Conservation (phyloP, 1,284 basidiomycete genomes). For the Puccinia horiana region DNA sequence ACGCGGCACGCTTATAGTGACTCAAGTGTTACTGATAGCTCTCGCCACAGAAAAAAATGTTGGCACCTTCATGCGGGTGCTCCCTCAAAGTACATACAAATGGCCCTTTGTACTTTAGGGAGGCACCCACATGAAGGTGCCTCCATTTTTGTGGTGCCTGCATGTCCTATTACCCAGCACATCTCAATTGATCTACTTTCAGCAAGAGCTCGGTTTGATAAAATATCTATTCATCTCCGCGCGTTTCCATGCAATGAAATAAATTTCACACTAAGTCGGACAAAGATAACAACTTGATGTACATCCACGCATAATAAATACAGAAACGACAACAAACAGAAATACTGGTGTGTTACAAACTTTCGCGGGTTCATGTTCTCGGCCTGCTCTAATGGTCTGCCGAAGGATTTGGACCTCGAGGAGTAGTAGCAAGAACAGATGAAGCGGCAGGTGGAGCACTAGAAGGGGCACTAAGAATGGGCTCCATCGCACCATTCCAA, state of each 20-base stretch:
- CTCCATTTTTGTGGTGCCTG: no score
- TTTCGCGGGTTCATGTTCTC: background rate
- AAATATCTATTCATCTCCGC: background rate
- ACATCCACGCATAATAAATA: background rate
- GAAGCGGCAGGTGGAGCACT: background rate
- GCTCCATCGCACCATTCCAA: slow-evolving; percentile 48
- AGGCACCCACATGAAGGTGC: no score
- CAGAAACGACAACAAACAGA: background rate
- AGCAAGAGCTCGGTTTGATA: background rate
- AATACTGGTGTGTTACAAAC: background rate
- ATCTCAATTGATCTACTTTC: background rate
- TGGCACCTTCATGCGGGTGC: no score
- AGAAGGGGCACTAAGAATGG: slow-evolving; percentile 26
- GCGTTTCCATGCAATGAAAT: background rate
- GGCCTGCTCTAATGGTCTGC: background rate
- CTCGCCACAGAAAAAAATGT: no score
- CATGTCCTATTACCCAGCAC: no score
- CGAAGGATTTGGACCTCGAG: background rate
- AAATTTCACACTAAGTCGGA: background rate
- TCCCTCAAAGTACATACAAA: no score
- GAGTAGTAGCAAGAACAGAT: background rate
- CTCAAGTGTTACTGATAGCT: no score
- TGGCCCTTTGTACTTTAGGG: no score
- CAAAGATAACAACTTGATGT: background rate
- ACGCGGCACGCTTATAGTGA: no score